Base-by-base conservation (phyloP, 1,284 basidiomycete genomes). In the Taiwanofungus camphoratus region DNA sequence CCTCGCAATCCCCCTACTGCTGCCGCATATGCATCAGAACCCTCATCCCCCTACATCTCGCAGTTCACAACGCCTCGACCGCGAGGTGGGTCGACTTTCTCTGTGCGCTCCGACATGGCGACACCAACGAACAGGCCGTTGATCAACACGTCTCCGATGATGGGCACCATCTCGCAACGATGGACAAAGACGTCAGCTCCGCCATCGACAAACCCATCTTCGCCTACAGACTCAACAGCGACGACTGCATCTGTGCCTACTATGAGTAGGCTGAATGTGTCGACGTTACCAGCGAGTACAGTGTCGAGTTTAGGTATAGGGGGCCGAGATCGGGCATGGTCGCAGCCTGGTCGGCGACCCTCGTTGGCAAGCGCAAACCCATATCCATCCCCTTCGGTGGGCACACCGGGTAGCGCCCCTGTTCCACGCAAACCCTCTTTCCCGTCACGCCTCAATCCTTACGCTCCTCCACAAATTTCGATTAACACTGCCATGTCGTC, bases 131-230 rank as follows among this genome's bases (percentile, higher is more conserved):
- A 35, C 36, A 53, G 49, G 34, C 47, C 50, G 44, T 61, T 80
- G 45, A 80, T 84, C 52, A 83, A 79, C 54, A 55, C 73, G 8
- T 73, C 79, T 1, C 76, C 79, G 16, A 68, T 58, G 19, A 73
- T 79, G 60, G 78, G 87, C 22, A 79, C 82, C 18, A 83, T 90
- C 49, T 76, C 69, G 30, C 81, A 82, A 55, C 74, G 88, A 46
- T 69, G 87, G 46, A 70, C 65, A 32, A 86, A 84, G 59, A 62
- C 71, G 21, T 78, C 79, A 27, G 73, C 76, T 4, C 77, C 81
- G 31, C 74, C 79, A n/a, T 69, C 72, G 66, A 55, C 70, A 29
- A 16, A 43, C 11, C 33, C 51, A 34, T 66, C 78, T 20, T 81
- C 82, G 7, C 80, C 82, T 8, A 69, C 71, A 20, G 79, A 79